Base-by-base conservation (phyloP, 1,139 yeast genomes). In the Blastobotrys illinoisensis region DNA sequence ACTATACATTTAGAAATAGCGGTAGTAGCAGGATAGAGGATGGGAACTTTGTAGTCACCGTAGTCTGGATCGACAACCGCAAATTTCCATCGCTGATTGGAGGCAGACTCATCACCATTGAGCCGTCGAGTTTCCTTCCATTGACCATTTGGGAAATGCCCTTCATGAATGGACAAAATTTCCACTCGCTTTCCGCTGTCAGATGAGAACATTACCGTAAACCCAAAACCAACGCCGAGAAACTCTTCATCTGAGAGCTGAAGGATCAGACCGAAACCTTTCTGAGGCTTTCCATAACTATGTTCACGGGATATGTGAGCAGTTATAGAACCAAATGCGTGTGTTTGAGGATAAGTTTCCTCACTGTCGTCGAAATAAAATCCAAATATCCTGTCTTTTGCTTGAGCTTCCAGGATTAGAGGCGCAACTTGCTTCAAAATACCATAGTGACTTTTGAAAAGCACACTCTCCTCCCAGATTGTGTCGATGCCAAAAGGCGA, bases 401-500 rank as follows among this genome's bases (percentile, higher is more conserved):
- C 51, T 47, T 53, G 56, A 5, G 56, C 56, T 26, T 50, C 46
- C 16, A 53, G 48, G 32, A 55, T 48, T 11, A 7, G 21, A 7
- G 48, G 51, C n/a, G 56, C 46, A 1, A 50, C 50, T 14, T 55
- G 53, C 9, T 32, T 49, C 36, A 55, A 26, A 16, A 55, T 21
- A 1, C 50, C 54, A 36, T 50, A 55, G 21, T 55, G 52, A 20
- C 24, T 47, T 16, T 44, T 53, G 50, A 47, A 53, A 18, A 48
- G 26, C n/a, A n/a, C 48, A 26, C 54, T 51, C 43, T 50, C 49
- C 24, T 50, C 51, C 54, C 54, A 50, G 19, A 24, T 21, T 9
- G 58, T 44, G 20, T 55, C 58, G 9, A 55, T 51, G 2, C 54
- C 58, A 26, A 55, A 55, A 3, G 56, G 56, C 4, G 58, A 55